phyloP scores from a whole-genome alignment of 108 stramenopile species.

The Stephanodiscus triporus region DNA sequence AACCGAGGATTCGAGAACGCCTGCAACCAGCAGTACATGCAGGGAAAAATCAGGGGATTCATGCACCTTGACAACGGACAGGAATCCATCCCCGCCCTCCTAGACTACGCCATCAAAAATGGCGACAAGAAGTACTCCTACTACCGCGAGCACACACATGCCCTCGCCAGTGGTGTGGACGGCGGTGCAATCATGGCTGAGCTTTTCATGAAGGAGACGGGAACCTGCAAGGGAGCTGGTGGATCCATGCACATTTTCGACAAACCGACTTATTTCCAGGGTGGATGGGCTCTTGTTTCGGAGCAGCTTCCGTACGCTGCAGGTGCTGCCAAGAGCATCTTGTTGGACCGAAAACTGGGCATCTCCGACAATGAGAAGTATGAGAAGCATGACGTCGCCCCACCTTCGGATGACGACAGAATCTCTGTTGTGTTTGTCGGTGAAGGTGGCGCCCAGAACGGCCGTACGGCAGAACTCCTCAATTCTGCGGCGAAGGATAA shows the following conservation, averaged over 20 bases:
- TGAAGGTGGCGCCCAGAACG: constrained; percentile 96
- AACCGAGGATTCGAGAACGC: constrained; percentile 97
- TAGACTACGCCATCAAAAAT: constrained; percentile 91
- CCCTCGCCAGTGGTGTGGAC: constrained; percentile 92
- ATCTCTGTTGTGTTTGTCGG: constrained; percentile 95
- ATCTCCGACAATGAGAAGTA: constrained; percentile 80
- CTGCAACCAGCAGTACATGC: constrained; percentile 99
- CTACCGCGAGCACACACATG: constrained; percentile 99
- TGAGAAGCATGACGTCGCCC: constrained; percentile 83
- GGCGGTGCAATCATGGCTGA: constrained; percentile 95
- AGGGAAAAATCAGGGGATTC: constrained; percentile 96
- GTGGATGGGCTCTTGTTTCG: constrained; percentile 97
- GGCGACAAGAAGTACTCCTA: constrained; percentile 96
- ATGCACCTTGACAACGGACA: constrained; percentile 99
- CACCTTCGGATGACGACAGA: constrained; percentile 88
- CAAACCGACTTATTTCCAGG: constrained; percentile 91
- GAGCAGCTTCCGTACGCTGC: constrained; percentile 97
- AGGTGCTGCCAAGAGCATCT: constrained; percentile 95
- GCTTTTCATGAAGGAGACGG: constrained; percentile 97
- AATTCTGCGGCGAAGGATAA: constrained; percentile 97
- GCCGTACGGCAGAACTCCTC: constrained; percentile 94
- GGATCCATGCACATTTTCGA: constrained; percentile 99
- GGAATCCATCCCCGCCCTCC: constrained; percentile 93
- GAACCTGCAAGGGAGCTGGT: constrained; percentile 96
- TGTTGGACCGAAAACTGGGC: constrained; percentile 90